Base-by-base conservation (phyloP, 2,329 filamentous ascomycete genomes). In the Colletotrichum sp. region DNA sequence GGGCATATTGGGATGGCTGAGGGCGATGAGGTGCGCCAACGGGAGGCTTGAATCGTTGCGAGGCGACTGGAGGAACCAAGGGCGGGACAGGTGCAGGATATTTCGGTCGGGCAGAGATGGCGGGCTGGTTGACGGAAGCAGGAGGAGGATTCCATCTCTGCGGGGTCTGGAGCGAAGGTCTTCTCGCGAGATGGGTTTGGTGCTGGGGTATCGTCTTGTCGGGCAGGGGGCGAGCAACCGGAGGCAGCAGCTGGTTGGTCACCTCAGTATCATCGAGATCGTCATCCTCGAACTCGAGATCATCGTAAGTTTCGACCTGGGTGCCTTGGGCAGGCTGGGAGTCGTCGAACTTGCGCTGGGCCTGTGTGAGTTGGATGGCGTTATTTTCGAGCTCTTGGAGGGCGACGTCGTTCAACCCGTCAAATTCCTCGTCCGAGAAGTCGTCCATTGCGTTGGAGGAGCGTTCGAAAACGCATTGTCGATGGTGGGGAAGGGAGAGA, bases 371-470 rank as follows among this genome's bases (percentile, higher is more conserved):
- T 78, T 90, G 89, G 78, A 93, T 91, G 52, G 92, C 92, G 80
- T 90, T 89, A 80, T 90, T 89, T 81, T 94, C 92, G 77, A 94
- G 89, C 81, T 93, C 91, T 79, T 91, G 87, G 5, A 94, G 85
- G 63, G 87, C 87, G 77, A 89, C 88, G 77, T 89, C 87, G 78
- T 92, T 90, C 57, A 94, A 85, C 55, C 89, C 87, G 82, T 94
- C 91, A 79, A 94, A 87, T 76, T 89, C 91, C 81, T 93, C 92
- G 81, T 93, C 92, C 75, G 88, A 91, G 81, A 92, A 93, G 77
- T 91, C 89, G 85, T 92, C 91, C 85, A 89, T 89, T 66, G 32
- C 70, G 21, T 21, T 2, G 26, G 18, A 26, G 21, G 10, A 62
- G 52, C 36, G 71, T 72, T 44, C 39, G 28, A n/a, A 18, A 28